These are phyloP conservation scores for Plasmodium cynomolgi DNA, from an alignment of 169 alveolate species.

Conservation along the genomic window DNA sequence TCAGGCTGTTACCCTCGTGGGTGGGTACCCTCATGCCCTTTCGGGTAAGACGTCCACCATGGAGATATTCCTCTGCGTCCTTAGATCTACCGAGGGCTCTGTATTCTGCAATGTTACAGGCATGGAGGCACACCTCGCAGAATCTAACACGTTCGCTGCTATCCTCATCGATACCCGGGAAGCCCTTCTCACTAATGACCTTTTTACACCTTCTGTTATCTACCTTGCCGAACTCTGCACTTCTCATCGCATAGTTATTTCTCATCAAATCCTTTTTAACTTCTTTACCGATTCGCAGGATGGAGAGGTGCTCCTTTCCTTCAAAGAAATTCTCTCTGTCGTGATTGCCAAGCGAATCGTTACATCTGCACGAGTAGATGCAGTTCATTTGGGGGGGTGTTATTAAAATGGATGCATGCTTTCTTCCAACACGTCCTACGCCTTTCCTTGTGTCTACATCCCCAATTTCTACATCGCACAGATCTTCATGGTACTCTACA, in stretches of 20 bases:
- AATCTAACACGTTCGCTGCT: background rate
- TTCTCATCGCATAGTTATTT: background rate
- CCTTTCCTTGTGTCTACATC: background rate
- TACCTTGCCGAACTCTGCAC: background rate
- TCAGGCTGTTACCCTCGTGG: background rate
- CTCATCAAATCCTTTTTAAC: background rate
- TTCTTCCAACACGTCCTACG: background rate
- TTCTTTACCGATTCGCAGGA: background rate
- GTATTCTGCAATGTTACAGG: background rate
- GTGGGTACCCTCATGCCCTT: background rate
- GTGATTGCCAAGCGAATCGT: background rate
- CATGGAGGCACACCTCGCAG: background rate
- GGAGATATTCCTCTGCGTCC: background rate
- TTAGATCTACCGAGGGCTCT: background rate
- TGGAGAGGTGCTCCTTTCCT: background rate
- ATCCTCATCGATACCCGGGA: background rate
- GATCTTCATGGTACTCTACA: background rate
- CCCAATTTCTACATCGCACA: background rate
- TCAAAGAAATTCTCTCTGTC: background rate
- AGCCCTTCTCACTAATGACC: background rate
- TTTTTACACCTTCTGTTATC: background rate
- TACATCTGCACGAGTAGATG: background rate
- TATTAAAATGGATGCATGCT: background rate
- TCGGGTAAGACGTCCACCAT: background rate
- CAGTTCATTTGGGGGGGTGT: background rate